These are phyloP conservation scores for Lignosus rhinocerotis DNA, from an alignment of 1,284 basidiomycete species.

Conservation along the genomic window DNA sequence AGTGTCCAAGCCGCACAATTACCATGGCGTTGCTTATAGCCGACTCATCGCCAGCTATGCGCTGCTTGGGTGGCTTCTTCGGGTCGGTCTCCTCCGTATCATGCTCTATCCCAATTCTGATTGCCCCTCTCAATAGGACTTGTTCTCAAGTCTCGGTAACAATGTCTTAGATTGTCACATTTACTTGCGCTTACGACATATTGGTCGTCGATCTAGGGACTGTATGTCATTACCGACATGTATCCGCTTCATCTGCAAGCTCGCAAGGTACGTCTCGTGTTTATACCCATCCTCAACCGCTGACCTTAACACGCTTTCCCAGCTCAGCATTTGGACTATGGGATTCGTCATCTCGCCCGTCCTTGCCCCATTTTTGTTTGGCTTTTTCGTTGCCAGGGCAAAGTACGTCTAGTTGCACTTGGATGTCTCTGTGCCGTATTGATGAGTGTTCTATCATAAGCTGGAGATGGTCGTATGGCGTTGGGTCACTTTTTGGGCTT, in stretches of 20 bases:
- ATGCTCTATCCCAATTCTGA: not conserved
- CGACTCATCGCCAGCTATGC: slow-evolving; percentile 48
- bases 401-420: slow-evolving; percentile 34
- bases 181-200: not conserved
- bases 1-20: slow-evolving; percentile 1
- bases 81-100: slow-evolving; percentile 38
- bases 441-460: slow-evolving; percentile 26
- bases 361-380: slow-evolving; percentile 66
- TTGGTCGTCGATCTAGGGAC: slow-evolving; percentile 42
- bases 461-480: slow-evolving; percentile 74
- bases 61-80: slow-evolving; percentile 70
- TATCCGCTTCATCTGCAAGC: slow-evolving; percentile 77
- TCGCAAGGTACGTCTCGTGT: slow-evolving; percentile 47
- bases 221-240: slow-evolving; percentile 66
- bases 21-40: not conserved
- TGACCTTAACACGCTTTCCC: not conserved
- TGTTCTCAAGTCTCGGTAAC: slow-evolving; percentile 67
- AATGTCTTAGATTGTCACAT: slow-evolving; percentile 14
- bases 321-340: slow-evolving; percentile 72
- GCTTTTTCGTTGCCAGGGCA: slow-evolving; percentile 62
- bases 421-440: not conserved
- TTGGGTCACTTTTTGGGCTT: slow-evolving; percentile 57
- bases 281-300: not conserved
- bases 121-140: slow-evolving; percentile 39
- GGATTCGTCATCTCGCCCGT: slow-evolving; percentile 67